Percentiles rank a stretch among this genome's conserved stretches.
Evolutionary conservation across 345 rosid species (phyloP).

Genomic region (Ceriops decandra): DNA sequence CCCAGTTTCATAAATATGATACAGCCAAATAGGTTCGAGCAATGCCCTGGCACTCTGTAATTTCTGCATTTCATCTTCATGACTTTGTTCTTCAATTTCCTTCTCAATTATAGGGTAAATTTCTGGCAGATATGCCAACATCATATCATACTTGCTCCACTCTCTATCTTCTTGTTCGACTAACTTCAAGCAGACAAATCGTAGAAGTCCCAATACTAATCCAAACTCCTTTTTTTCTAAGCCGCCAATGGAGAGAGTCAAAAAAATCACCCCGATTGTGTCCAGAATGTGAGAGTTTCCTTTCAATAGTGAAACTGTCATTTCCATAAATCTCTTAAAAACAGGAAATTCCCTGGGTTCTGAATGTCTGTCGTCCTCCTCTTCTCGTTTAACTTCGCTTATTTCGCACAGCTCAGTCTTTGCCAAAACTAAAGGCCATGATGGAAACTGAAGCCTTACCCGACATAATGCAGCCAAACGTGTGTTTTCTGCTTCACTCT

Average conservation of each 20-base stretch:
- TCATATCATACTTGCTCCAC: slow-evolving; percentile 67
- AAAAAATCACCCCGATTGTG: slow-evolving; percentile 59
- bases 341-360: slow-evolving; percentile 34
- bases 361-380: slow-evolving; percentile 34
- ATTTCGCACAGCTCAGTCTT: slow-evolving; percentile 47
- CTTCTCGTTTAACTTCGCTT: slow-evolving; percentile 26
- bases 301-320: slow-evolving; percentile 40
- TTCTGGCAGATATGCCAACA: slow-evolving; percentile 57
- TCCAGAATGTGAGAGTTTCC: slow-evolving; percentile 44
- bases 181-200: slow-evolving; percentile 54
- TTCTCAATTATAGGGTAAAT: slow-evolving; percentile 60
- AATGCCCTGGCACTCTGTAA: slow-evolving; percentile 44
- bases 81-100: slow-evolving; percentile 48
- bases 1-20: slow-evolving; percentile 73
- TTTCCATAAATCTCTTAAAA: slow-evolving; percentile 43
- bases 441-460: slow-evolving; percentile 47
- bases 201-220: slow-evolving; percentile 55
- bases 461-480: slow-evolving; percentile 32
- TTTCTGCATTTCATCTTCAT: slow-evolving; percentile 36
- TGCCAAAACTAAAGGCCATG: slow-evolving; percentile 60
- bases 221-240: slow-evolving; percentile 57
- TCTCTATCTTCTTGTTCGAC: slow-evolving; percentile 49
- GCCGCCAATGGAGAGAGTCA: slow-evolving; percentile 44
- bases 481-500: slow-evolving; percentile 32
- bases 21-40: slow-evolving; percentile 85